A percentile compares a stretch with the other conserved stretches of the same genome.
phyloP scores from a whole-genome alignment of 352 stramenopile genomes.

The Globisporangium cederbergense region DNA sequence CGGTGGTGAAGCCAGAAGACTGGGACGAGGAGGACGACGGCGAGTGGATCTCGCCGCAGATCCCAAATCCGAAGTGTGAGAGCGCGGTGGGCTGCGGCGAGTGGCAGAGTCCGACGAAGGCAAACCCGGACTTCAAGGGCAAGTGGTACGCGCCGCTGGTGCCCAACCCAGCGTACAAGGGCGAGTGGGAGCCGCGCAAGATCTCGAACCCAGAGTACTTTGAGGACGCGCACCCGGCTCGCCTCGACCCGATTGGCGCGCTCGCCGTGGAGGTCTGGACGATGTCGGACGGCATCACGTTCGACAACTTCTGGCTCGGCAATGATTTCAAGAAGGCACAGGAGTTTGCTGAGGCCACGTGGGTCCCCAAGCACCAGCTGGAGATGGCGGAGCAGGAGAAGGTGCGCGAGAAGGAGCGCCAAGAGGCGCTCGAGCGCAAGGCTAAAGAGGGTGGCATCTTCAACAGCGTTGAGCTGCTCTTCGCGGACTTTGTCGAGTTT shows the following conservation, averaged over 20 bases:
- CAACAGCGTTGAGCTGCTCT: slow-evolving; percentile 36
- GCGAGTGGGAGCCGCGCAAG: slow-evolving; percentile 85
- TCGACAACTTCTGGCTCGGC: slow-evolving; percentile 92
- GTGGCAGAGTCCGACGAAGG: slow-evolving; percentile 85
- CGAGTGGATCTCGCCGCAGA: slow-evolving; percentile 85
- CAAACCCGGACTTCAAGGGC: slow-evolving; percentile 91
- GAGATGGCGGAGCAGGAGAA: slow-evolving; percentile 61
- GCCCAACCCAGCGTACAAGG: slow-evolving; percentile 91
- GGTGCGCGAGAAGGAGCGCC: slow-evolving; percentile 36
- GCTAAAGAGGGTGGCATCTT: slow-evolving; percentile 49
- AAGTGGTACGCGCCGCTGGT: slow-evolving; percentile 91
- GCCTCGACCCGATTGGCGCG: slow-evolving; percentile 84
- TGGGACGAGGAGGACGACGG: slow-evolving; percentile 94
- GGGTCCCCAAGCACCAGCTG: slow-evolving; percentile 63
- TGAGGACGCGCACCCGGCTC: slow-evolving; percentile 71
- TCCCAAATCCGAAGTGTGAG: slow-evolving; percentile 89
- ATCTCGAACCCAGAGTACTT: slow-evolving; percentile 92
- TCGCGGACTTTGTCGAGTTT: slow-evolving; percentile 44
- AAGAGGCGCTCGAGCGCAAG: slow-evolving; percentile 32
- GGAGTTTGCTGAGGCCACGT: slow-evolving; percentile 76
- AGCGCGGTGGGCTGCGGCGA: slow-evolving; percentile 85
- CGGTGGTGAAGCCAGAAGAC: slow-evolving; percentile 84
- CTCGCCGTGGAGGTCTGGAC: slow-evolving; percentile 92
- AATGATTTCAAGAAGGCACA: slow-evolving; percentile 79
- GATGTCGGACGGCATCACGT: slow-evolving; percentile 87